Percentiles rank a stretch among this genome's conserved stretches.
Conservation (phyloP, 1,139 yeast species). For the Pichia sp. region DNA sequence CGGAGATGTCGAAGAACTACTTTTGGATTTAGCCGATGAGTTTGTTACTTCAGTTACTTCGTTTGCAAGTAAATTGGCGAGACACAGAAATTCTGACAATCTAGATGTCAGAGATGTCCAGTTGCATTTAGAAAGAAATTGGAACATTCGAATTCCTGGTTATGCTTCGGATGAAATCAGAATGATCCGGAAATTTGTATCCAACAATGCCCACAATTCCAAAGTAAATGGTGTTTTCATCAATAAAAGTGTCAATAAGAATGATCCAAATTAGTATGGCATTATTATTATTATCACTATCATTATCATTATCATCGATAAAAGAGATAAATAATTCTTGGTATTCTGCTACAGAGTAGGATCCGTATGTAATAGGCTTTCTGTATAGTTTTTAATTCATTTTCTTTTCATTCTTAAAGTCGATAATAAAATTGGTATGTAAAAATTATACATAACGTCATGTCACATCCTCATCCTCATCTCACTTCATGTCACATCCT, state of each 20-base stretch:
- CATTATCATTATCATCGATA: no score
- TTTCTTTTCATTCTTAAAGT: not conserved
- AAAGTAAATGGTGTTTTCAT: constrained; percentile 57
- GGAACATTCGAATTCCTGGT: constrained; percentile 95
- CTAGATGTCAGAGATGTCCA: constrained; percentile 88
- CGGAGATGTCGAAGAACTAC: constrained; percentile 90
- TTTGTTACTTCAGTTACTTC: constrained; percentile 84
- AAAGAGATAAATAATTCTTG: no score
- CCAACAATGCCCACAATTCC: constrained; percentile 63
- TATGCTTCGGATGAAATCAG: constrained; percentile 86
- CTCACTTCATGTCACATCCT: no score
- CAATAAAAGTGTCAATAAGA: constrained; percentile 26
- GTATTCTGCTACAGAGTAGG: no score
- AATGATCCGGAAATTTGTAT: constrained; percentile 73
- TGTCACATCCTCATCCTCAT: no score
- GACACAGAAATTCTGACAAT: constrained; percentile 85
- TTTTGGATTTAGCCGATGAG: constrained; percentile 92
- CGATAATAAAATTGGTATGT: not conserved
- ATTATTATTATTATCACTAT: no score
- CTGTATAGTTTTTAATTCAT: no score
- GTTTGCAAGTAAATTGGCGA: constrained; percentile 91
- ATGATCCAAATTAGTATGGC: not conserved
- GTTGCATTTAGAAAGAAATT: constrained; percentile 83
- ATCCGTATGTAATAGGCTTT: no score
- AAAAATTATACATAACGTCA: not conserved